Evolutionary conservation across 192 early-diverging fungal genomes (phyloP).

Genomic region (Backusella tuberculispora): DNA sequence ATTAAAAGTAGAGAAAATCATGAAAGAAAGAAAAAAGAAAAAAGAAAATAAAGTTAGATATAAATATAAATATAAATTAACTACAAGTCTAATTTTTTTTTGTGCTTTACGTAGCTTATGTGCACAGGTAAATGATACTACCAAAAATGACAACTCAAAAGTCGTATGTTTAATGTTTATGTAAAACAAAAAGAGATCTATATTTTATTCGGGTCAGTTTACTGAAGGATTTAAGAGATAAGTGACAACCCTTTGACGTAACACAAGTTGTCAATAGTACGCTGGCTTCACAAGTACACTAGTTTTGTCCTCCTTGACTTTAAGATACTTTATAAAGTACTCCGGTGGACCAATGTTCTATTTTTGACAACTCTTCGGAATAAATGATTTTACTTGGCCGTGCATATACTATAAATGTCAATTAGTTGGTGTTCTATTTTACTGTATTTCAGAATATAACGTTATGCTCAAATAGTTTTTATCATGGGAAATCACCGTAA

Average conservation of each 20-base stretch:
- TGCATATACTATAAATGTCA: conserved; percentile 9
- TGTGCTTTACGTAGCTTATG: background rate
- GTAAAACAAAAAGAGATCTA: background rate
- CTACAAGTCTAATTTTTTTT: background rate
- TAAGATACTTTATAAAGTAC: background rate
- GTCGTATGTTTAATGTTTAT: conserved; percentile 15
- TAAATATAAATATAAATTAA: background rate
- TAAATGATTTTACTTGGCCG: background rate
- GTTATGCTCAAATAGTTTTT: background rate
- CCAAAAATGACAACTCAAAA: conserved; percentile 13
- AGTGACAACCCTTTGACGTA: background rate
- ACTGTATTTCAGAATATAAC: background rate
- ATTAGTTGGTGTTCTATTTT: background rate
- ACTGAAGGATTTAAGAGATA: conserved; percentile 1
- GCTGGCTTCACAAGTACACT: background rate
- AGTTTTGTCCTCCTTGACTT: conserved; percentile 2
- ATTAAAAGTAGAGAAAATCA: background rate
- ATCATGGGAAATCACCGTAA: background rate
- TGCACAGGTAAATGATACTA: conserved; percentile 11
- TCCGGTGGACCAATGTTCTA: background rate
- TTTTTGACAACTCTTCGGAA: conserved; percentile 10
- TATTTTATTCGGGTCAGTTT: background rate
- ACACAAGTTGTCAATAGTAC: conserved; percentile 10
- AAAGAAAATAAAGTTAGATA: background rate
- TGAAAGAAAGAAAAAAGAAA: conserved; percentile 7